Evolutionary conservation across 441 rosid genomes (phyloP).

Genomic region (Erodium moschatum): DNA sequence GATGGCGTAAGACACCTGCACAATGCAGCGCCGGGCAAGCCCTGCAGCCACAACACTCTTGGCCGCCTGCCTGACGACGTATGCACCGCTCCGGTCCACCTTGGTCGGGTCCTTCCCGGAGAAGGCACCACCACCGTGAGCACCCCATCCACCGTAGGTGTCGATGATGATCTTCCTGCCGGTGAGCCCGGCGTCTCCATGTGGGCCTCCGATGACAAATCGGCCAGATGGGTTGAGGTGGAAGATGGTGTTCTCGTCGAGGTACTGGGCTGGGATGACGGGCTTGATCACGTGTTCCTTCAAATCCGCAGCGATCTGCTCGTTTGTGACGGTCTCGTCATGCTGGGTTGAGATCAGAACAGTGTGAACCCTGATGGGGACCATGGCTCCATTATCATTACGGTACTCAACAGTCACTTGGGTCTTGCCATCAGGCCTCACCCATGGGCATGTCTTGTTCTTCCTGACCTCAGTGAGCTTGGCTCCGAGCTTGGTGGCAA

Average conservation of each 20-base stretch:
- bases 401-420: constrained; percentile 40
- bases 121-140: constrained; percentile 71
- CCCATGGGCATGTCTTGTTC: constrained; percentile 38
- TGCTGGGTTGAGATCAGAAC: constrained; percentile 43
- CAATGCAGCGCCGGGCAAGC: constrained; percentile 41
- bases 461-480: constrained; percentile 54
- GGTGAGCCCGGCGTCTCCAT: constrained; percentile 58
- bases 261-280: constrained; percentile 46
- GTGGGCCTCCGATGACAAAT: constrained; percentile 60
- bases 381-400: constrained; percentile 38
- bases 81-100: constrained; percentile 65
- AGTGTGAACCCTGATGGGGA: constrained; percentile 38
- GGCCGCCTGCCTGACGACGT: constrained; percentile 50
- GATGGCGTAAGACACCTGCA: constrained; percentile 45
- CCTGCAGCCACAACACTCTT: constrained; percentile 46
- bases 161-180: constrained; percentile 43
- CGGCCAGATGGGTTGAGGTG: constrained; percentile 27
- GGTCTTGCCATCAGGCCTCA: constrained; percentile 48
- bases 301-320: constrained; percentile 30
- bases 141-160: constrained; percentile 41
- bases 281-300: constrained; percentile 44
- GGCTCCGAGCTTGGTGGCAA: constrained; percentile 62
- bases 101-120: constrained; percentile 61
- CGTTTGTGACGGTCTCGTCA: constrained; percentile 35
- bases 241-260: constrained; percentile 60